Conservation (phyloP, 495 filamentous ascomycete genomes). For the Penicillium angulare region DNA sequence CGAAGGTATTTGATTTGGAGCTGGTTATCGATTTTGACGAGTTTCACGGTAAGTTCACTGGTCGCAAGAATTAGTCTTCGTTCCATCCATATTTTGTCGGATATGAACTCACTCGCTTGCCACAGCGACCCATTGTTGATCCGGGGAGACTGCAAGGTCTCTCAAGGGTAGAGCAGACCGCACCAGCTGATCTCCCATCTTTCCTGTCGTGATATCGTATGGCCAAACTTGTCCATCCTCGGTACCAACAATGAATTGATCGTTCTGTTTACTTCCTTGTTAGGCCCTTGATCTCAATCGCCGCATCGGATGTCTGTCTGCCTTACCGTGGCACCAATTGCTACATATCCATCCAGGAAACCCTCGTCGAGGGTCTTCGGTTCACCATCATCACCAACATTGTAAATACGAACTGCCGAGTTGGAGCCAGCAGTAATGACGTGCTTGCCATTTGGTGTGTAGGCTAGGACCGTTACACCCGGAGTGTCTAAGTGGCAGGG, state of each 20-base stretch:
- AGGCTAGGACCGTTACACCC: conserved; percentile 62
- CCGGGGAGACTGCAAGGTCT: conserved; percentile 79
- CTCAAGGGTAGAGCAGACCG: conserved; percentile 80
- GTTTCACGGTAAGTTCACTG: conserved; percentile 81
- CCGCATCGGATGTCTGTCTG: neutral
- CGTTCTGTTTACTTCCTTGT: conserved; percentile 55
- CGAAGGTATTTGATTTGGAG: conserved; percentile 69
- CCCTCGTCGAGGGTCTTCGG: conserved; percentile 87
- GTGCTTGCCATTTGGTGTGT: conserved; percentile 67
- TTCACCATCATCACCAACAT: conserved; percentile 85
- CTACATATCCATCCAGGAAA: conserved; percentile 68
- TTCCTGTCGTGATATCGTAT: conserved; percentile 74
- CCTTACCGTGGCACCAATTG: conserved; percentile 68
- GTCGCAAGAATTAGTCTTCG: conserved; percentile 9
- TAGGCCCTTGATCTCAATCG: neutral
- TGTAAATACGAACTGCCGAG: conserved; percentile 86
- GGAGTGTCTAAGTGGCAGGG: conserved; percentile 54
- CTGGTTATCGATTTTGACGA: conserved; percentile 80
- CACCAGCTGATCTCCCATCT: conserved; percentile 75
- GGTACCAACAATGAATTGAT: conserved; percentile 80
- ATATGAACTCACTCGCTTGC: conserved; percentile 71
- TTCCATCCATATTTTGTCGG: neutral
- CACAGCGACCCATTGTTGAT: conserved; percentile 88
- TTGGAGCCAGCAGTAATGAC: conserved; percentile 87
- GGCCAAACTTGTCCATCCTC: conserved; percentile 93